Evolutionary conservation across 768 basidiomycete species (phyloP).

Genomic region (Cystobasidium onofrii): DNA sequence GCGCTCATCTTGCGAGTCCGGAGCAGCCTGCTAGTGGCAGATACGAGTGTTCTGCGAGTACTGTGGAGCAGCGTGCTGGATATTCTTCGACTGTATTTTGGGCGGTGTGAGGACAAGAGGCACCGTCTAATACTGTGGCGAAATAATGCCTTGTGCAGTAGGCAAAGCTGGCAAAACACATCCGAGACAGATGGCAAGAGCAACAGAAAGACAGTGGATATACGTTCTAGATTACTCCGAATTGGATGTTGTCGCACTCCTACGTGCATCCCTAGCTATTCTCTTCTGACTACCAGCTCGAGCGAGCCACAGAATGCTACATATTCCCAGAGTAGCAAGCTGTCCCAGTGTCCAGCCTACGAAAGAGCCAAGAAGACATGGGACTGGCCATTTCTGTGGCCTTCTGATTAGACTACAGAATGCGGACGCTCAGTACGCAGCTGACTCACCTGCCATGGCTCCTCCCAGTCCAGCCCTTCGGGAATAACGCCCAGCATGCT

Average conservation of each 20-base stretch:
- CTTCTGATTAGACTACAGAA: no score
- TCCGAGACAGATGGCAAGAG: not conserved
- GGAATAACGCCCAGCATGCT: conserved; percentile 74
- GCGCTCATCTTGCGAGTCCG: not conserved
- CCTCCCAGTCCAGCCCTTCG: conserved; percentile 90
- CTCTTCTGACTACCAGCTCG: not conserved
- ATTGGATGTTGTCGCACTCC: not conserved
- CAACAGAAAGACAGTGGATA: no score
- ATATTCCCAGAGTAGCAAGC: not conserved
- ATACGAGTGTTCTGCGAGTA: not conserved
- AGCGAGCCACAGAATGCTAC: not conserved
- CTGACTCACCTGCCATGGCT: conserved; percentile 81
- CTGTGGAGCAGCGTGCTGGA: not conserved
- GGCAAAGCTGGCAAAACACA: not conserved
- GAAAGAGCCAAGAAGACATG: not conserved
- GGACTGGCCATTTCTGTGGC: conserved; percentile 15
- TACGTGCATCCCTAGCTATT: not conserved
- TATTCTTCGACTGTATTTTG: not conserved
- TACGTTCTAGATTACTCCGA: not conserved
- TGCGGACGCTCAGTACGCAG: not conserved
- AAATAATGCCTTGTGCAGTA: not conserved
- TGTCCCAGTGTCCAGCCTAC: conserved; percentile 11
- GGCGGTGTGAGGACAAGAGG: not conserved
- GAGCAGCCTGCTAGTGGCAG: not conserved
- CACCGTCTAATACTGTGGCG: not conserved